Evolutionary conservation across 306 rosid species (phyloP).

Genomic region (Begonia loranthoides): DNA sequence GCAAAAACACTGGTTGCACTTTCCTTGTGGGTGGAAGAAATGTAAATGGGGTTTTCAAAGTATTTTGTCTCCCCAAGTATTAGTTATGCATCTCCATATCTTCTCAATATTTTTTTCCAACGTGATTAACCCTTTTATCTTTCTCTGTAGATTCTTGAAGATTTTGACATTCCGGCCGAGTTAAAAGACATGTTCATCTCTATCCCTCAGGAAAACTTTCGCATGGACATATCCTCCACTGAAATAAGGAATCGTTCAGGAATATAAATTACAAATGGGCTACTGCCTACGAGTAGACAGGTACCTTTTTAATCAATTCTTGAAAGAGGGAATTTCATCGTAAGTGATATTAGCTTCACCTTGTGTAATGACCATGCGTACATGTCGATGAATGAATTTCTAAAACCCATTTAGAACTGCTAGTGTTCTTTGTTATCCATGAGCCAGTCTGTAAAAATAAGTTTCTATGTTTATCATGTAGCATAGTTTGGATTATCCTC

Average conservation of each 20-base stretch:
- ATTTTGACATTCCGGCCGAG: constrained; percentile 66
- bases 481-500: too few relatives aligned
- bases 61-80: constrained; percentile 6
- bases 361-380: too few relatives aligned
- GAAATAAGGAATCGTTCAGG: constrained; percentile 52
- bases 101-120: background rate
- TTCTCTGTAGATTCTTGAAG: constrained; percentile 52
- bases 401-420: too few relatives aligned
- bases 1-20: constrained; percentile 60
- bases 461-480: too few relatives aligned
- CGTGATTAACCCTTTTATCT: background rate
- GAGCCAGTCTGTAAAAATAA: too few relatives aligned
- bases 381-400: too few relatives aligned
- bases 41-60: constrained; percentile 75
- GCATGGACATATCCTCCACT: constrained; percentile 77
- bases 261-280: constrained; percentile 18
- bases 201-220: constrained; percentile 61
- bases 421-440: too few relatives aligned
- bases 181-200: constrained; percentile 65
- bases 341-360: too few relatives aligned
- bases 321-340: too few relatives aligned
- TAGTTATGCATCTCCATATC: background rate
- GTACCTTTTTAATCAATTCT: too few relatives aligned
- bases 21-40: constrained; percentile 82
- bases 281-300: background rate